phyloP scores from a whole-genome alignment of 352 stramenopile species.

The Phytophthora vignae region DNA sequence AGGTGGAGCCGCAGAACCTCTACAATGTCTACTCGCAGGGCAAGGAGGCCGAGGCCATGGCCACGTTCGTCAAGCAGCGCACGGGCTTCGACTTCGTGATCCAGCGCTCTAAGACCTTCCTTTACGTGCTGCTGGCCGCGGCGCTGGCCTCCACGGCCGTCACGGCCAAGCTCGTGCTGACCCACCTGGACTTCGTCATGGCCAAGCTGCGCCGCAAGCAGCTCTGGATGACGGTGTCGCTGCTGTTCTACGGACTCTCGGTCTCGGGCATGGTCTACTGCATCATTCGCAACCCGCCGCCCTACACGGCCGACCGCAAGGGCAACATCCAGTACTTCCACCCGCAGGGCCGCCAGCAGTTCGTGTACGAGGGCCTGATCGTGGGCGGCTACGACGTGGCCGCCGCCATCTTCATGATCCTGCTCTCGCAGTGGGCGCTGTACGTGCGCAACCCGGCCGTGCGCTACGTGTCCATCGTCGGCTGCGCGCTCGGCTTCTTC shows the following conservation, averaged over 20 bases:
- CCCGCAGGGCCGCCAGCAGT: constrained; percentile 83
- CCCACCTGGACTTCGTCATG: constrained; percentile 77
- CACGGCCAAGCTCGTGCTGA: constrained; percentile 65
- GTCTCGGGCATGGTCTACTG: constrained; percentile 92
- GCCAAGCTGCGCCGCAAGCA: constrained; percentile 79
- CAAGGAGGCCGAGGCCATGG: constrained; percentile 75
- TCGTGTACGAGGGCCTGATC: constrained; percentile 86
- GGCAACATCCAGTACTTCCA: constrained; percentile 91
- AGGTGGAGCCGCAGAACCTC: constrained; percentile 60
- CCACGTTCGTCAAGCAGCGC: constrained; percentile 80
- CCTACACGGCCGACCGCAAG: constrained; percentile 74
- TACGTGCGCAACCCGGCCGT: constrained; percentile 69
- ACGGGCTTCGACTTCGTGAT: constrained; percentile 83
- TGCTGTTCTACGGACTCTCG: constrained; percentile 89
- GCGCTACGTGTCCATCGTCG: constrained; percentile 64
- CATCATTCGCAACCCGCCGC: constrained; percentile 88
- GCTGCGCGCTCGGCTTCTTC: constrained; percentile 73
- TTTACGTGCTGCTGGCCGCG: constrained; percentile 55
- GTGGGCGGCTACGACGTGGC: constrained; percentile 75
- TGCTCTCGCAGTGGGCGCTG: constrained; percentile 86
- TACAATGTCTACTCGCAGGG: constrained; percentile 86
- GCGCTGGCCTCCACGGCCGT: constrained; percentile 47
- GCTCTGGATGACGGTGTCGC: constrained; percentile 89
- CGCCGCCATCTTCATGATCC: constrained; percentile 75
- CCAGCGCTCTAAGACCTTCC: constrained; percentile 73